phyloP scores from a whole-genome alignment of 305 asterid genomes.

The Plantago rigida region DNA sequence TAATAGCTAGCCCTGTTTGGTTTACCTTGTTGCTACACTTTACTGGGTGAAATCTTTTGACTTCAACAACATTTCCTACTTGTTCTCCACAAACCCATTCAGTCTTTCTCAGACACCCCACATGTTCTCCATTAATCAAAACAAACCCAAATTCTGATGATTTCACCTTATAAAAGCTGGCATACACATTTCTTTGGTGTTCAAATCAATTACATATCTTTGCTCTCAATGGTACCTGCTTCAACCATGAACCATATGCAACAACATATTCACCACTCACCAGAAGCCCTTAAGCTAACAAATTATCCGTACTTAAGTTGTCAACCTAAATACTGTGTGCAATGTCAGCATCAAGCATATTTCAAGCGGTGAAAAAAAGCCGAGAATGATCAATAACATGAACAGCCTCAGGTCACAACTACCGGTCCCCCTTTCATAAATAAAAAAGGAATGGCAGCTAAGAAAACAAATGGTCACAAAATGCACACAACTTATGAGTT shows the following conservation, averaged over 20 bases:
- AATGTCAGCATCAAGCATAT: background rate
- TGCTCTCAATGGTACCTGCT: background rate
- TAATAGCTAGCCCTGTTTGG: background rate
- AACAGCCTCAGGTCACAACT: no score
- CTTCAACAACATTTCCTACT: background rate
- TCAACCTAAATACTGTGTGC: no score
- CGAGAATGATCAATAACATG: no score
- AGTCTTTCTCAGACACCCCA: background rate
- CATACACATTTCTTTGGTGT: conserved; percentile 5
- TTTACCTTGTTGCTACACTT: conserved; percentile 7
- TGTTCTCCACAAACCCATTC: background rate
- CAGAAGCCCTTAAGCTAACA: conserved; percentile 11
- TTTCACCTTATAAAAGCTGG: conserved; percentile 4
- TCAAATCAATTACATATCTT: conserved; percentile 3
- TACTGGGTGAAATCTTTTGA: background rate
- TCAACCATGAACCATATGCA: no score
- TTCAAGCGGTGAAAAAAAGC: no score
- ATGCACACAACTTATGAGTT: background rate
- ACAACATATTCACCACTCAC: conserved; percentile 1
- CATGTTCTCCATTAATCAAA: background rate
- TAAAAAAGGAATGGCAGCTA: no score
- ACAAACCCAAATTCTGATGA: background rate
- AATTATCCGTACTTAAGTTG: background rate
- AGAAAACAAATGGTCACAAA: no score
- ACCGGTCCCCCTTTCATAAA: no score